Evolutionary conservation across 2,329 filamentous ascomycete genomes (phyloP).

Genomic region (Penicillium sp.): DNA sequence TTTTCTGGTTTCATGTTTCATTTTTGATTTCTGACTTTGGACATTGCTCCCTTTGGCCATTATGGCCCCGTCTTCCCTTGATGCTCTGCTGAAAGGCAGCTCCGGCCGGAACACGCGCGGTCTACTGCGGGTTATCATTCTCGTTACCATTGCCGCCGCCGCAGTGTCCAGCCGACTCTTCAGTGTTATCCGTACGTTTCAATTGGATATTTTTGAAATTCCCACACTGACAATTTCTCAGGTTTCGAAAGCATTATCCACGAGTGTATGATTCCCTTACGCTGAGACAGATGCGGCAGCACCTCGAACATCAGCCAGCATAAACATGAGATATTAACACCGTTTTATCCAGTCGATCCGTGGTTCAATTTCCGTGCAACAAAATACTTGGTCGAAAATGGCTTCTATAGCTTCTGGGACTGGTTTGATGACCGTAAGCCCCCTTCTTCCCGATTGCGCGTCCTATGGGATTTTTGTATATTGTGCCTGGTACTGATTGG

Average conservation of each 20-base stretch:
- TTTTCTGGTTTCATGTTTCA: conserved; percentile 30
- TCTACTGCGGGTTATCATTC: conserved; percentile 84
- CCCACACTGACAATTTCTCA: conserved; percentile 39
- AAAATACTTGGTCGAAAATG: conserved; percentile 94
- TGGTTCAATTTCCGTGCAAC: conserved; percentile 99
- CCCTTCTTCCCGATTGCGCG: conserved; percentile 10
- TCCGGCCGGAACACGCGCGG: conserved; percentile 80
- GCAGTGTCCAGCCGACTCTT: conserved; percentile 93
- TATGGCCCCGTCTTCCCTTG: conserved; percentile 51
- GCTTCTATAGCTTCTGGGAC: conserved; percentile 99
- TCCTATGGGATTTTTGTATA: conserved; percentile 2
- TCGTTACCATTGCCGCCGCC: conserved; percentile 85
- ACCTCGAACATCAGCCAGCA: conserved; percentile 15
- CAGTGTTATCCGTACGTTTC: conserved; percentile 87
- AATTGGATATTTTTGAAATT: conserved; percentile 2
- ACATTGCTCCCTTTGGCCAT: conserved; percentile 42
- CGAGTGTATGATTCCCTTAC: conserved; percentile 73
- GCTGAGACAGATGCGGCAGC: conserved; percentile 4
- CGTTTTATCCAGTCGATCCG: conserved; percentile 73
- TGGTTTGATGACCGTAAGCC: conserved; percentile 94
- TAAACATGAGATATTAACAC: conserved; percentile 24
- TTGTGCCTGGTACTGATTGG: conserved; percentile 19
- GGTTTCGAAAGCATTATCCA: conserved; percentile 99
- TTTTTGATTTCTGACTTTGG: conserved; percentile 26
- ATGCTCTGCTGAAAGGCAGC: conserved; percentile 72